Evolutionary conservation across 2,329 filamentous ascomycete genomes (phyloP).

Genomic region (Colletotrichum spaethianum): DNA sequence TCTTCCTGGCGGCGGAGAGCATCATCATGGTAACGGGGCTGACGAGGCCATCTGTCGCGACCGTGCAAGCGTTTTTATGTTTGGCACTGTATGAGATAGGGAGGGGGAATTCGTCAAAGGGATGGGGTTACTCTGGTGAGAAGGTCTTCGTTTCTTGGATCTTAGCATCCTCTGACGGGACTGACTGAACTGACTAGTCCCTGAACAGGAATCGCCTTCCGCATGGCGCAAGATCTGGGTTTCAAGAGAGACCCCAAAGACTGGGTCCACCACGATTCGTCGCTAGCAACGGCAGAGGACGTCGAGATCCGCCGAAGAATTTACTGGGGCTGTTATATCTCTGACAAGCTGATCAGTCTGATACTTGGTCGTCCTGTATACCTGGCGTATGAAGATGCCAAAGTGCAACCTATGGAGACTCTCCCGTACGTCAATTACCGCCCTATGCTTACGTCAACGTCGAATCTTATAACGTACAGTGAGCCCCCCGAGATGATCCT

Average conservation of each 20-base stretch:
- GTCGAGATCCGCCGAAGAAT: constrained; percentile 48
- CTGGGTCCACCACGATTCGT: constrained; percentile 44
- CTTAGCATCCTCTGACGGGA: neutral
- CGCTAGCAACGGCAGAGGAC: constrained; percentile 44
- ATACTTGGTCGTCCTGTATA: constrained; percentile 42
- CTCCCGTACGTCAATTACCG: constrained; percentile 11
- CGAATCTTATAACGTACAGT: neutral
- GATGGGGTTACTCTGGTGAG: constrained; percentile 47
- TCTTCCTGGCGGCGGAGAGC: constrained; percentile 45
- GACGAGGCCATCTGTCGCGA: constrained; percentile 43
- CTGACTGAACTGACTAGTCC: neutral
- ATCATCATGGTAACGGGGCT: constrained; percentile 47
- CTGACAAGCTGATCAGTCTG: constrained; percentile 46
- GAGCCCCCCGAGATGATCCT: constrained; percentile 44
- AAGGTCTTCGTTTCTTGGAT: neutral
- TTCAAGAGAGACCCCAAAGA: constrained; percentile 46
- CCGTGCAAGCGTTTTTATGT: constrained; percentile 47
- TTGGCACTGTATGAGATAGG: constrained; percentile 49
- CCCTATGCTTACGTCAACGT: too few relatives aligned
- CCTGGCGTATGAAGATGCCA: constrained; percentile 36
- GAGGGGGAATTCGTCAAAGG: constrained; percentile 47
- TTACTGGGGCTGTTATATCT: constrained; percentile 49
- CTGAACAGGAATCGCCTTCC: constrained; percentile 47
- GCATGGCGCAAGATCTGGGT: constrained; percentile 49
- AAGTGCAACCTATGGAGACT: constrained; percentile 36